A percentile compares a stretch with the other conserved stretches of the same genome.
Conservation (phyloP, 345 rosid species). For the Lepidium aucheri region DNA sequence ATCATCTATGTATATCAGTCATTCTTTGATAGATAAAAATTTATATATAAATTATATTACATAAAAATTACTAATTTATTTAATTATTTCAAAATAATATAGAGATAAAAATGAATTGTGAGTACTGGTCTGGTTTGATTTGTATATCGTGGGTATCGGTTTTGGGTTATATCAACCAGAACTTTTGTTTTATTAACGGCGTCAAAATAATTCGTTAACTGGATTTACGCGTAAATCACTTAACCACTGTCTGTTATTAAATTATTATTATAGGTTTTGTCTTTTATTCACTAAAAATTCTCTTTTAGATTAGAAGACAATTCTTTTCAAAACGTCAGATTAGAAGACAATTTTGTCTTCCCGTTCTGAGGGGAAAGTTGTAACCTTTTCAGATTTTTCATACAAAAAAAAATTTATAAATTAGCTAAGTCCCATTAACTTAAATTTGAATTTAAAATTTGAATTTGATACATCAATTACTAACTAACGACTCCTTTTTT, state of each 20-base stretch:
- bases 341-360: conserved; percentile 15
- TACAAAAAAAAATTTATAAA: neutral
- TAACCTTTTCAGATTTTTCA: conserved; percentile 4
- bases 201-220: neutral
- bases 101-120: neutral
- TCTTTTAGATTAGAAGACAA: conserved; percentile 15
- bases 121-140: neutral
- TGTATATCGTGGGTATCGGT: neutral
- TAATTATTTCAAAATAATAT: neutral
- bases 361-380: conserved; percentile 24
- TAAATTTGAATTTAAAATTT: conserved; percentile 8
- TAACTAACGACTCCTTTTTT: neutral
- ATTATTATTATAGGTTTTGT: neutral
- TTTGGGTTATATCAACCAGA: neutral
- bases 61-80: neutral
- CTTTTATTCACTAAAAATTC: neutral
- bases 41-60: neutral
- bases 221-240: conserved; percentile 9
- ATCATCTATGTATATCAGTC: neutral
- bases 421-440: neutral
- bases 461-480: neutral
- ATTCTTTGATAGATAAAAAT: neutral
- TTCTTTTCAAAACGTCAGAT: neutral
- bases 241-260: conserved; percentile 1
- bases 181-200: neutral